Base-by-base conservation (phyloP, 2,329 filamentous ascomycete species). In the Sporothrix luriei region DNA sequence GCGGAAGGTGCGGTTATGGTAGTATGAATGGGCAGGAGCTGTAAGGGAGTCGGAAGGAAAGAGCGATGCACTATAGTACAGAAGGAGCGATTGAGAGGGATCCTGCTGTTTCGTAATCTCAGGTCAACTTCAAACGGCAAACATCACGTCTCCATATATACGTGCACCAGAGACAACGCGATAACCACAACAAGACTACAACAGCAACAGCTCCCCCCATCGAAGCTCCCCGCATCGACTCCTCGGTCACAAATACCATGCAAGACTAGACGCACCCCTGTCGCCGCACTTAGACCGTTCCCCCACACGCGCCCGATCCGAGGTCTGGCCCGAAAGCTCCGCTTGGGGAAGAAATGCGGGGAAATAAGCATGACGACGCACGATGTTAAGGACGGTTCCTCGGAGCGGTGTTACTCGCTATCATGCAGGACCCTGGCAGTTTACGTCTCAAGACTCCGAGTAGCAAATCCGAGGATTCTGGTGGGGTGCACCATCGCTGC, bases 231-330 rank as follows among this genome's bases (percentile, higher is more conserved):
- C 49, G 49, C 49, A 52, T 13, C 6, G 2, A 21, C 49, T 55
- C 52, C 52, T 55, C 52, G 52, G 52, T 26, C 4, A 5, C 33
- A 7, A 5, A 33, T 33, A 33, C 1, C 33, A 33, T n/a, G 33
- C 33, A 4, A 33, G 1, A 9, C 33, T 33, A 33, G 33, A 6
- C 52, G 11, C 3, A 13, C 52, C 26, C 24, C 26, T 29, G 24
- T 6, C 11, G 24, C n/a, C n/a, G n/a, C n/a, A n/a, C n/a, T n/a
- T 7, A 33, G 3, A 33, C 24, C 24, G 19, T 19, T 29, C 52
- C 52, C 33, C 52, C 52, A 55, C 52, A 29, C 24, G 21, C 52
- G 52, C 52, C 52, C 52, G 52, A 55, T 55, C 52, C 52, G 52
- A 55, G 52, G 52, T 55, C 14, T 55, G 26, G 24, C 11, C 24